phyloP scores from a whole-genome alignment of 495 filamentous ascomycete species.

The Talaromyces wortmannii region DNA sequence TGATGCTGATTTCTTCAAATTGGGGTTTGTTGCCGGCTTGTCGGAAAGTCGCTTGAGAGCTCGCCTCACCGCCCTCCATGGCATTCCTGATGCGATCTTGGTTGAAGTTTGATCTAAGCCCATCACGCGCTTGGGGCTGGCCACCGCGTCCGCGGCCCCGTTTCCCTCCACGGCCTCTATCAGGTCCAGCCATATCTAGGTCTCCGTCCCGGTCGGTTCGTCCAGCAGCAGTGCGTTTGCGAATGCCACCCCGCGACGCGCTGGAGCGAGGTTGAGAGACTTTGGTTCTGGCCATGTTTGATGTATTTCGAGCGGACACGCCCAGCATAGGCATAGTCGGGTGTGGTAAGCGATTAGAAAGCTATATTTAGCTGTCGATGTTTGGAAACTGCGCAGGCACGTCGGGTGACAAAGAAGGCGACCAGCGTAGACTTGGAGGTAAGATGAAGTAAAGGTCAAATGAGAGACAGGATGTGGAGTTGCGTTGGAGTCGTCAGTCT shows the following conservation, averaged over 20 bases:
- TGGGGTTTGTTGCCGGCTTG: conserved; percentile 13
- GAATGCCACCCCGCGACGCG: conserved; percentile 56
- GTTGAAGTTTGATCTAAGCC: conserved; percentile 14
- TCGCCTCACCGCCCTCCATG: conserved; percentile 32
- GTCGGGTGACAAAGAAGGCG: too few relatives aligned
- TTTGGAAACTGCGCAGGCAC: not conserved
- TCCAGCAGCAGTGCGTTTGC: conserved; percentile 51
- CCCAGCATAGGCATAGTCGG: conserved; percentile 3
- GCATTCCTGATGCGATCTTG: conserved; percentile 22
- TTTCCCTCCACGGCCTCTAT: conserved; percentile 27
- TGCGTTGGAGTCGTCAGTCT: not conserved
- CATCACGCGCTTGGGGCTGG: conserved; percentile 9
- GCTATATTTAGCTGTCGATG: not conserved
- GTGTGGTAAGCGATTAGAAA: not conserved
- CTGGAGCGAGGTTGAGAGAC: conserved; percentile 20
- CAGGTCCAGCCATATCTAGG: conserved; percentile 61
- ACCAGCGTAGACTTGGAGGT: too few relatives aligned
- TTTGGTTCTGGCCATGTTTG: conserved; percentile 30
- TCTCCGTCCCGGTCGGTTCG: conserved; percentile 76
- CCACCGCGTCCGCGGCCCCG: conserved; percentile 29
- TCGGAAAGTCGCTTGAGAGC: conserved; percentile 33
- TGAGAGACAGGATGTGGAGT: not conserved
- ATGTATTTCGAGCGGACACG: conserved; percentile 2
- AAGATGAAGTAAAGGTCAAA: too few relatives aligned
- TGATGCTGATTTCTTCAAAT: conserved; percentile 45